Base-by-base conservation (phyloP, 345 rosid species). In the Camelina neglecta region DNA sequence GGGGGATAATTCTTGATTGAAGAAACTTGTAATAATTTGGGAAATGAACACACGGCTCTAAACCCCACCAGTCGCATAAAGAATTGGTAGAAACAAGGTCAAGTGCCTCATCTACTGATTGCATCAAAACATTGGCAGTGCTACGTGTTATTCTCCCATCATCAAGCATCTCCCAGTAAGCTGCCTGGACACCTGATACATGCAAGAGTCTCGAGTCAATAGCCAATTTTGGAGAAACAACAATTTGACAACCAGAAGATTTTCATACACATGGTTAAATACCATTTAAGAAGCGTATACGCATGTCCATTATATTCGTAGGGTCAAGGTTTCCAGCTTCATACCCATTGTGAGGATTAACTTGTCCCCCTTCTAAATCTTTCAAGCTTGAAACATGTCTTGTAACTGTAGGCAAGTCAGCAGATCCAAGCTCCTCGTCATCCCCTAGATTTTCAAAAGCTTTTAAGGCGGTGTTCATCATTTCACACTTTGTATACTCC, bases 361-460 rank as follows among this genome's bases (percentile, higher is more conserved):
- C 71, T 8, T 44, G 58, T 49, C 55, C 79, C 65, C 80, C 86
- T 49, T 87, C 91, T 79, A 88, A 73, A 78, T 83, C 65, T 63
- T 86, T 73, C 63, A 95, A 81, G 85, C 91, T 82, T 72, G 86
- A 12, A 41, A 90, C 89, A 60, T 90, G 87, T 81, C 80, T 77
- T 81, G 70, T 74, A 63, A 95, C 92, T 31, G 92, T 87, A 21
- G 84, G 84, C 99, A 98, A 95, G 80, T 90, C 97, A 69, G 84
- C 85, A 81, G 96, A 86, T 79, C 97, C 99, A 59, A 95, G 90
- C 81, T 95, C 99, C 84, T 94, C 97, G 73, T 95, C 97, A 38
- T 94, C 97, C 78, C 88, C 96, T 45, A 92, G 92, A 80, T 86
- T 86, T 75, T 85, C 84, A 86, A 92, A 92, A 79, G 92, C 93